Percentiles rank a stretch among this genome's conserved stretches.
phyloP scores from a whole-genome alignment of 192 early-diverging fungal species.

The Funneliformis geosporum region DNA sequence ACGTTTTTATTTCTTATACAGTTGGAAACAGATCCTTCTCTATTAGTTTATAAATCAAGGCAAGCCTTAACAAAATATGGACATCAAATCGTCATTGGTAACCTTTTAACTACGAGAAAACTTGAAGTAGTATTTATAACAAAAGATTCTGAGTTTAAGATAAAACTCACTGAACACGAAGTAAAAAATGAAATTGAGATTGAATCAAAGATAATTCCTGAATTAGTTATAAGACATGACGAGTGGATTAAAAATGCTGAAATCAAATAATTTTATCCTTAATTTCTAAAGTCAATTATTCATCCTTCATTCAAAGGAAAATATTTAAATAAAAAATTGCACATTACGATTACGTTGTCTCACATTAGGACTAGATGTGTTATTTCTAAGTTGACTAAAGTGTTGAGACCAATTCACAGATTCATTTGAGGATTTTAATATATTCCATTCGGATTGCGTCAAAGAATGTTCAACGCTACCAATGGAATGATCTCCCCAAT shows the following conservation, averaged over 20 bases:
- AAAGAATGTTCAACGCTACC: neutral
- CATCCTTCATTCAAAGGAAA: too few species aligned
- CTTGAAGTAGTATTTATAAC: conserved; percentile 72
- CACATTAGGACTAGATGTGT: neutral
- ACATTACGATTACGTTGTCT: neutral
- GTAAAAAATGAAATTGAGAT: conserved; percentile 76
- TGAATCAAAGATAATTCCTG: conserved; percentile 72
- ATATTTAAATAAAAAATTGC: neutral
- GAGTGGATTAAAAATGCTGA: conserved; percentile 55
- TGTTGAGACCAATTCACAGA: neutral
- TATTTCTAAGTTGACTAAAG: neutral
- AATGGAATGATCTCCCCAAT: neutral
- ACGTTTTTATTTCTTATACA: conserved; percentile 27
- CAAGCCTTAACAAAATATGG: conserved; percentile 82
- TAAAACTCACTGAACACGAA: conserved; percentile 57
- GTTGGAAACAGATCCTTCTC: conserved; percentile 86
- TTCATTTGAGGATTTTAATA: neutral
- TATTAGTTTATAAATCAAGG: conserved; percentile 81
- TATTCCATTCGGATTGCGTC: neutral
- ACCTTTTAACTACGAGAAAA: conserved; percentile 89
- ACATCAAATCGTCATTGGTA: conserved; percentile 97
- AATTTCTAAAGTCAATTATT: neutral
- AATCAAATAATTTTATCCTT: neutral
- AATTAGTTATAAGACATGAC: conserved; percentile 66
- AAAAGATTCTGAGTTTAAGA: conserved; percentile 42